phyloP scores from a whole-genome alignment of 768 basidiomycete species.

The Tulasnella sp. region DNA sequence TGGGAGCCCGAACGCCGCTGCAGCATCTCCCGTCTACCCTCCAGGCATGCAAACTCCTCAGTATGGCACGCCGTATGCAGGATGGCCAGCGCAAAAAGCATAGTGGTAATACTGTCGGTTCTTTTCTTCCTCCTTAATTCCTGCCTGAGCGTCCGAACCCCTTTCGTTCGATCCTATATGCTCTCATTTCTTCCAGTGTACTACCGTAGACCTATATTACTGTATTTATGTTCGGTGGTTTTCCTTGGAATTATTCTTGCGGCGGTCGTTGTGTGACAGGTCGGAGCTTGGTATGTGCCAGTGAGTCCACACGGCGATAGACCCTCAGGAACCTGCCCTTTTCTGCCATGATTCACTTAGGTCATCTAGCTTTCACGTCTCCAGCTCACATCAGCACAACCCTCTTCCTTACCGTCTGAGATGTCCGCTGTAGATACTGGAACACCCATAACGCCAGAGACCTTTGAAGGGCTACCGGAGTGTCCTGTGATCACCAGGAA shows the following conservation, averaged over 20 bases:
- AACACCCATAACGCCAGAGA: not conserved
- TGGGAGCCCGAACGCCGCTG: not conserved
- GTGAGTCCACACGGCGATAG: not conserved
- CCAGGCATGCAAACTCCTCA: not conserved
- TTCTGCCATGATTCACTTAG: not conserved
- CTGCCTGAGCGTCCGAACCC: not conserved
- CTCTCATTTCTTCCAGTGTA: not conserved
- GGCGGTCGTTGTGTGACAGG: not conserved
- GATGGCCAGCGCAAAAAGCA: slow-evolving; percentile 3
- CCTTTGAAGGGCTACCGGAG: not conserved
- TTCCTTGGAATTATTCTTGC: not conserved
- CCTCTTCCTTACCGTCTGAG: not conserved
- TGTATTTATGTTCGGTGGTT: not conserved
- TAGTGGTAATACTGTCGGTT: not conserved
- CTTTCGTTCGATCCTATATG: not conserved
- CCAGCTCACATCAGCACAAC: not conserved
- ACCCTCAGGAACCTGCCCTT: not conserved
- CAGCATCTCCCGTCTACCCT: slow-evolving; percentile 3
- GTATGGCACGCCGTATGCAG: slow-evolving; percentile 1
- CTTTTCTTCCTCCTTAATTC: not conserved
- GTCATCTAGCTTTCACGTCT: not conserved
- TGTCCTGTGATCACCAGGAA: not conserved
- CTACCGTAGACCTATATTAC: slow-evolving; percentile 13
- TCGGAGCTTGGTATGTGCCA: not conserved
- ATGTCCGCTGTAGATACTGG: not conserved